Evolutionary conservation across 345 rosid species (phyloP).

Genomic region (Populus deltoides): DNA sequence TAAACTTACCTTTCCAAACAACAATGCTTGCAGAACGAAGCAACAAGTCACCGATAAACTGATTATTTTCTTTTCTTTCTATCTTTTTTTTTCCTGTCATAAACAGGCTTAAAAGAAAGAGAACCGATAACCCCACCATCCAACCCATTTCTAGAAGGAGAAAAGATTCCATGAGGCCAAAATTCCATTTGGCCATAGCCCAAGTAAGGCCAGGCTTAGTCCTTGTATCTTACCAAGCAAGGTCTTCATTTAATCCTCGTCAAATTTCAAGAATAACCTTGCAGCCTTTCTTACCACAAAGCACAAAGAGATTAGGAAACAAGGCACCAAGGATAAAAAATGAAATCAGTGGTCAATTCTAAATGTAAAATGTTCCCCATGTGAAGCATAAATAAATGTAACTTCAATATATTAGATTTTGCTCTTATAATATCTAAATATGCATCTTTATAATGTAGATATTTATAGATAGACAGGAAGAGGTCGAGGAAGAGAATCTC

Average conservation of each 20-base stretch:
- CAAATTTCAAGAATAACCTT: not conserved
- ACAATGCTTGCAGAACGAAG: not conserved
- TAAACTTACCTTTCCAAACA: slow-evolving; percentile 9
- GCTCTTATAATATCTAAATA: not conserved
- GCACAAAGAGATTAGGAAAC: not conserved
- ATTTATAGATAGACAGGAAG: not conserved
- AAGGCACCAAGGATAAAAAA: not conserved
- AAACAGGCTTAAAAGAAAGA: not conserved
- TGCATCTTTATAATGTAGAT: not conserved
- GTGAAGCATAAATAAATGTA: not conserved
- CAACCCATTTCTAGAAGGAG: not conserved
- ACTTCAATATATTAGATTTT: not conserved
- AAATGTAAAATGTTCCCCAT: not conserved
- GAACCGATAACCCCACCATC: not conserved
- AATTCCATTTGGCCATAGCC: not conserved
- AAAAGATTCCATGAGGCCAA: not conserved
- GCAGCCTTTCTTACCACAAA: not conserved
- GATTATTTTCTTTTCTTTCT: not conserved
- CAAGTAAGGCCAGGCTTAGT: not conserved
- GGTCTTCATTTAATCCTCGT: not conserved
- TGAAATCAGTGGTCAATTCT: not conserved
- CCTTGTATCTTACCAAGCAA: not conserved
- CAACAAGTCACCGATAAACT: not conserved
- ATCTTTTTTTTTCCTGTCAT: too few relatives aligned
- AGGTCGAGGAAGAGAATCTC: not conserved